A percentile compares a stretch with the other conserved stretches of the same genome.
Conservation (phyloP, 1,284 basidiomycete species). For the Ganoderma boninense region DNA sequence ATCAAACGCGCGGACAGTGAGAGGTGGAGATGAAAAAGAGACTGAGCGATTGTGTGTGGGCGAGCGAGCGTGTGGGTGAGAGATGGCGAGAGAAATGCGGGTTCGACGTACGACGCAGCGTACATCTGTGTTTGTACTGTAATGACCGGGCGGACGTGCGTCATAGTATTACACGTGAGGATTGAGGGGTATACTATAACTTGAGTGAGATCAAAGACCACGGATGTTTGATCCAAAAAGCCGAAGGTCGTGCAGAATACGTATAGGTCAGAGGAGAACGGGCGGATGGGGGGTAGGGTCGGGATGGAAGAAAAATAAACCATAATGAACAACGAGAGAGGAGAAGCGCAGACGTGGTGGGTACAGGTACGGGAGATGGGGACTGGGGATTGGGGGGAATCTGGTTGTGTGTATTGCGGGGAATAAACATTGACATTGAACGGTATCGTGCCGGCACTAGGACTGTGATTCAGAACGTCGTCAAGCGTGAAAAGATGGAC, state of each 20-base stretch:
- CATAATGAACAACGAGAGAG: slow-evolving; percentile 24
- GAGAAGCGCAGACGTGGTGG: slow-evolving; percentile 13
- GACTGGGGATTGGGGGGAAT: background rate
- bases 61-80: slow-evolving; percentile 32
- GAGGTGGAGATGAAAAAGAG: background rate
- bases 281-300: slow-evolving; percentile 19
- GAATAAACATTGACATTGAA: slow-evolving; percentile 29
- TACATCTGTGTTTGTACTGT: slow-evolving; percentile 37
- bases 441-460: slow-evolving; percentile 28
- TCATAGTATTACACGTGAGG: slow-evolving; percentile 49
- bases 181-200: slow-evolving; percentile 49
- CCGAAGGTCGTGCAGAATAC: slow-evolving; percentile 36
- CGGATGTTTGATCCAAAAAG: slow-evolving; percentile 43
- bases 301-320: slow-evolving; percentile 17
- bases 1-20: slow-evolving; percentile 15
- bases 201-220: slow-evolving; percentile 43
- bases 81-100: slow-evolving; percentile 38
- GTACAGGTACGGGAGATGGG: background rate
- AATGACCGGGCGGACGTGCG: slow-evolving; percentile 43
- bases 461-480: slow-evolving; percentile 36
- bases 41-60: slow-evolving; percentile 22
- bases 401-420: slow-evolving; percentile 17
- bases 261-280: slow-evolving; percentile 28
- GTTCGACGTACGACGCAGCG: slow-evolving; percentile 41
- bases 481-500: slow-evolving; percentile 30